Conservation (phyloP, 1,139 yeast species). For the Dujonia santamariae region DNA sequence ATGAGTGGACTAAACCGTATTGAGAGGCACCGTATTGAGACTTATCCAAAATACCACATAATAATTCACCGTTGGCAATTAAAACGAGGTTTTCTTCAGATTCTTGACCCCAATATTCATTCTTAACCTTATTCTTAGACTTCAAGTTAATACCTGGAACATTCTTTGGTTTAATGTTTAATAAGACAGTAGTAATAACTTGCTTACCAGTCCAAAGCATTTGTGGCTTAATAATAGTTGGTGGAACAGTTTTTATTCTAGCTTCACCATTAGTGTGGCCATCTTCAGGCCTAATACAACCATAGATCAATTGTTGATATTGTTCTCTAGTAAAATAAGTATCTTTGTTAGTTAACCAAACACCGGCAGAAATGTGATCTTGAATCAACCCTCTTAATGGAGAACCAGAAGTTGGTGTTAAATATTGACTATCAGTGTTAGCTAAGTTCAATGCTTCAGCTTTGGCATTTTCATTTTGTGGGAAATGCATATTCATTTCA, state of each 20-base stretch:
- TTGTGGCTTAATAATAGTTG: slow-evolving; percentile 81
- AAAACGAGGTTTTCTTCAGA: slow-evolving; percentile 84
- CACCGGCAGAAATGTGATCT: slow-evolving; percentile 98
- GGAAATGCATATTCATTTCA: slow-evolving; percentile 99
- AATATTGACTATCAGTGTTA: slow-evolving; percentile 93
- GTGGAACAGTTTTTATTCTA: slow-evolving; percentile 79
- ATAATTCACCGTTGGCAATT: slow-evolving; percentile 80
- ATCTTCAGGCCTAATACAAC: slow-evolving; percentile 95
- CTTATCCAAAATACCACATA: slow-evolving; percentile 93
- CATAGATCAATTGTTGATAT: slow-evolving; percentile 91
- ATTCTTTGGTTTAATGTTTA: slow-evolving; percentile 80
- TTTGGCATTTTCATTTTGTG: slow-evolving; percentile 96
- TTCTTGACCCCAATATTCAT: slow-evolving; percentile 89
- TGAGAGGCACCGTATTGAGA: slow-evolving; percentile 98
- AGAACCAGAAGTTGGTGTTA: slow-evolving; percentile 97
- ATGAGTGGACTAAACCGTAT: slow-evolving; percentile 93
- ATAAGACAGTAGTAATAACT: slow-evolving; percentile 82
- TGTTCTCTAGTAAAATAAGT: slow-evolving; percentile 85
- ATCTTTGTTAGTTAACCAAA: slow-evolving; percentile 94
- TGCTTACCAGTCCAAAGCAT: slow-evolving; percentile 99
- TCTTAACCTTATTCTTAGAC: slow-evolving; percentile 86
- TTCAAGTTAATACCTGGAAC: slow-evolving; percentile 88
- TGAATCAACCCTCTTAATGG: slow-evolving; percentile 99
- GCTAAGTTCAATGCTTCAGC: slow-evolving; percentile 96
- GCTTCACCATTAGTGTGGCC: slow-evolving; percentile 78